Evolutionary conservation across 345 rosid species (phyloP).

Genomic region (Lenwebbia sp.): DNA sequence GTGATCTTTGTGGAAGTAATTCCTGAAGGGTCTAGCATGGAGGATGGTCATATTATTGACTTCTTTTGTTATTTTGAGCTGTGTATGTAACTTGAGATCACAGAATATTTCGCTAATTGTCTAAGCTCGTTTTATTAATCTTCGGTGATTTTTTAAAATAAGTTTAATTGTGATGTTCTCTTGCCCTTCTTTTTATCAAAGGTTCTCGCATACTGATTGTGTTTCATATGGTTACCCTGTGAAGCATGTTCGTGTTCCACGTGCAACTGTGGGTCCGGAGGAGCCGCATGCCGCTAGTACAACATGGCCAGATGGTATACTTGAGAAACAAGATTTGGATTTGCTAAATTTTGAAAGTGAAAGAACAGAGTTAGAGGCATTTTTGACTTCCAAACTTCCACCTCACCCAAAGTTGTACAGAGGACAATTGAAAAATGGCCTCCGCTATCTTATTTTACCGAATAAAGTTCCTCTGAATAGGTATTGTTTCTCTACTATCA

Average conservation of each 20-base stretch:
- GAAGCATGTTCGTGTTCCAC: constrained; percentile 27
- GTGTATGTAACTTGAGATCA: not conserved
- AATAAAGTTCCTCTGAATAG: constrained; percentile 96
- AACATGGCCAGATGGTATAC: constrained; percentile 71
- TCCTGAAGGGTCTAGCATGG: not conserved
- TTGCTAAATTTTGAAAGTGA: constrained; percentile 36
- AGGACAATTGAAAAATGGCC: constrained; percentile 90
- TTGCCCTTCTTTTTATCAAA: not conserved
- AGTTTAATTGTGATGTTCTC: not conserved
- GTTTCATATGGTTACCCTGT: constrained; percentile 22
- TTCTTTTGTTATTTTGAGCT: not conserved
- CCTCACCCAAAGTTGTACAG: constrained; percentile 79
- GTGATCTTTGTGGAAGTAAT: not conserved
- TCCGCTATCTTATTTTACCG: constrained; percentile 87
- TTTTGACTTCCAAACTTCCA: constrained; percentile 65
- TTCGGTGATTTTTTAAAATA: not conserved
- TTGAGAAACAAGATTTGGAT: constrained; percentile 66
- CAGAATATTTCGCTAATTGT: not conserved
- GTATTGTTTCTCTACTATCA: constrained; percentile 16
- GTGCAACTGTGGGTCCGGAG: constrained; percentile 88
- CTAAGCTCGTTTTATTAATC: not conserved
- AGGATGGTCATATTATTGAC: not conserved
- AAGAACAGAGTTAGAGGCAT: constrained; percentile 34
- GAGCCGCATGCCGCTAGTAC: constrained; percentile 95
- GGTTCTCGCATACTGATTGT: not conserved